Percentiles rank a stretch among this genome's conserved stretches.
These are phyloP conservation scores for Colletotrichum sp. DNA, from an alignment of 2,329 filamentous ascomycete species.

Conservation along the genomic window DNA sequence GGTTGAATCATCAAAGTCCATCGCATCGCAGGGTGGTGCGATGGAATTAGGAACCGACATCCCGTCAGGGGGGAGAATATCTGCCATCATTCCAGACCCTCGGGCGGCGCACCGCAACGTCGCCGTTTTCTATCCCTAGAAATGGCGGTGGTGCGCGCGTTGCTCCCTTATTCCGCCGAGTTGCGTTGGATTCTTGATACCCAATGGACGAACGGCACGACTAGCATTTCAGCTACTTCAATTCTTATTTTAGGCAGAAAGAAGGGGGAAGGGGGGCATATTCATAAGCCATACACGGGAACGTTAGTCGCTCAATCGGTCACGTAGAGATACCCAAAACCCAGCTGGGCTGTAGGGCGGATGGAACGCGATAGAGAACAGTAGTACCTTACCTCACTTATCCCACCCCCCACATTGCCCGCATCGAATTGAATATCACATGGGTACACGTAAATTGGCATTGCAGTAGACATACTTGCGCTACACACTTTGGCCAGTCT, in stretches of 20 bases:
- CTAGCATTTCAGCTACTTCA: not conserved
- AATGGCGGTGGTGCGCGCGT: not conserved
- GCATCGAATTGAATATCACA: not conserved
- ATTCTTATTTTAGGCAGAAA: not conserved
- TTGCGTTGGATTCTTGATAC: not conserved
- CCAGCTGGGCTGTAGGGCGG: not conserved
- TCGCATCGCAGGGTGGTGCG: not conserved
- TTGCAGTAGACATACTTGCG: not conserved
- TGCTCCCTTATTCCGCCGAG: not conserved
- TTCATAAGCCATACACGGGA: not conserved
- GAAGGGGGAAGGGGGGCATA: not conserved
- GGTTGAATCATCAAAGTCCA: not conserved
- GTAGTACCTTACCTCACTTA: not conserved
- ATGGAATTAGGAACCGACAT: not conserved
- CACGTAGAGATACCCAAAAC: not conserved
- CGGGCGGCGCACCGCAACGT: not conserved
- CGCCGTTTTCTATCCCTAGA: not conserved
- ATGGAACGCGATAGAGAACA: not conserved
- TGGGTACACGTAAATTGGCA: not conserved
- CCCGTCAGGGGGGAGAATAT: not conserved
- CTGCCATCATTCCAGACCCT: not conserved
- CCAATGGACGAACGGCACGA: not conserved
- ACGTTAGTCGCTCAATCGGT: not conserved
- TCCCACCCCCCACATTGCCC: not conserved
- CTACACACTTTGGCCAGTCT: not conserved